phyloP scores from a whole-genome alignment of 2,329 filamentous ascomycete species.

The Aspergillus nomiae region DNA sequence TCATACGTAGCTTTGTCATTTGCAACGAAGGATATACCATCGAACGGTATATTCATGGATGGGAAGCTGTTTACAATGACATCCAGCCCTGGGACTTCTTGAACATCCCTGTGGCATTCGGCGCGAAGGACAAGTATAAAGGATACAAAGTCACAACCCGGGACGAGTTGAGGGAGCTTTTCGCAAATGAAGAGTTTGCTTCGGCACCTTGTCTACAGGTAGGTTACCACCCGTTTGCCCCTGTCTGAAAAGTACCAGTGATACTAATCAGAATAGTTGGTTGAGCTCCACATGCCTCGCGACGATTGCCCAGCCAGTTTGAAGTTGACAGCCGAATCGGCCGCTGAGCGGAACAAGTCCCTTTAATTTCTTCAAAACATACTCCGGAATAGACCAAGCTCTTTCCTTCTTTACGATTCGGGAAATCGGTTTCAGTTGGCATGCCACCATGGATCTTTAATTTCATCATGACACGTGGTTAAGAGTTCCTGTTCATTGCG shows the following conservation, averaged over 20 bases:
- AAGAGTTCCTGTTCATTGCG: neutral
- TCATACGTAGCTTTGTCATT: slow-evolving; percentile 63
- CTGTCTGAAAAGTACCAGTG: slow-evolving; percentile 1
- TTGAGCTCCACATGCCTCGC: slow-evolving; percentile 79
- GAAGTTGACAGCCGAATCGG: slow-evolving; percentile 69
- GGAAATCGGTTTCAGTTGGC: neutral
- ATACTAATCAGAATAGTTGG: slow-evolving; percentile 58
- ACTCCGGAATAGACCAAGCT: neutral
- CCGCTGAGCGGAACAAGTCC: slow-evolving; percentile 64
- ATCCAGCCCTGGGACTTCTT: slow-evolving; percentile 74
- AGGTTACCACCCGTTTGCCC: slow-evolving; percentile 13
- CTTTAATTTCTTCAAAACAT: neutral
- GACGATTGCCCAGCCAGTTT: slow-evolving; percentile 74
- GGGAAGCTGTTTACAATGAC: slow-evolving; percentile 79
- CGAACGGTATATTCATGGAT: slow-evolving; percentile 84
- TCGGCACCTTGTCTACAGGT: slow-evolving; percentile 52
- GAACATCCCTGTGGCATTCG: slow-evolving; percentile 68
- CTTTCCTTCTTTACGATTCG: neutral
- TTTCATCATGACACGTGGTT: neutral
- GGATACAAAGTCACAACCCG: slow-evolving; percentile 71
- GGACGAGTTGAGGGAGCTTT: slow-evolving; percentile 66
- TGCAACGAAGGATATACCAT: slow-evolving; percentile 90
- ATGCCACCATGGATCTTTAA: neutral
- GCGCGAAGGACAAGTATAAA: slow-evolving; percentile 60
- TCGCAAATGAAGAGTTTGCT: slow-evolving; percentile 64